These are phyloP conservation scores for Solanum chilense DNA, from an alignment of 257 asterid species.

Conservation along the genomic window DNA sequence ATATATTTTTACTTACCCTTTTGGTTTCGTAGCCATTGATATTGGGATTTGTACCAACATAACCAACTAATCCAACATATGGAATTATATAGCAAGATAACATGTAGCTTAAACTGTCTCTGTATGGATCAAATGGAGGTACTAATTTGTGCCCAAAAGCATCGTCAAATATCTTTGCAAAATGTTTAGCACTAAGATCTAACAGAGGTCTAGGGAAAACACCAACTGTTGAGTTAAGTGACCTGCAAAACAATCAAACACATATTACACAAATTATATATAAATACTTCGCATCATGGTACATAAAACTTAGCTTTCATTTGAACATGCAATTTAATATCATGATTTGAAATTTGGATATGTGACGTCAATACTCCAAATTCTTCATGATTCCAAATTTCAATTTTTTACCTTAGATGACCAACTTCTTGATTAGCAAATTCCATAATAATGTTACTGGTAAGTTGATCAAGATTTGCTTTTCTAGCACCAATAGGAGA, in stretches of 20 bases:
- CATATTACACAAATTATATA: not conserved
- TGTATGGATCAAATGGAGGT: slow-evolving; percentile 42
- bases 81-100: slow-evolving; percentile 30
- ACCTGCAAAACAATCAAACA: slow-evolving; percentile 10
- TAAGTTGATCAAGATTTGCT: slow-evolving; percentile 26
- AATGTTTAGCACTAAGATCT: slow-evolving; percentile 26
- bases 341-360: not conserved
- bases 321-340: too few species aligned
- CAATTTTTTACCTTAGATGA: slow-evolving; percentile 5
- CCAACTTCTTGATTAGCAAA: slow-evolving; percentile 37
- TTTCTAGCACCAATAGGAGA: slow-evolving; percentile 30
- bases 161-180: slow-evolving; percentile 21
- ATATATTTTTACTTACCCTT: slow-evolving; percentile 4
- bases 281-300: not conserved
- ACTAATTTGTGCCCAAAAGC: slow-evolving; percentile 31
- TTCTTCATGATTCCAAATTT: not conserved
- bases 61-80: slow-evolving; percentile 31
- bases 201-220: slow-evolving; percentile 33
- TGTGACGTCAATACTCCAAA: not conserved
- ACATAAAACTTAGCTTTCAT: not conserved
- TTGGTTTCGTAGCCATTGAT: slow-evolving; percentile 16
- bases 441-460: not conserved
- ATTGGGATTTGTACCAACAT: slow-evolving; percentile 40
- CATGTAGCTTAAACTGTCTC: slow-evolving; percentile 30
- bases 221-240: slow-evolving; percentile 25